These are phyloP conservation scores for Umbelopsis isabellina DNA, from an alignment of 192 early-diverging fungal species.

Conservation along the genomic window DNA sequence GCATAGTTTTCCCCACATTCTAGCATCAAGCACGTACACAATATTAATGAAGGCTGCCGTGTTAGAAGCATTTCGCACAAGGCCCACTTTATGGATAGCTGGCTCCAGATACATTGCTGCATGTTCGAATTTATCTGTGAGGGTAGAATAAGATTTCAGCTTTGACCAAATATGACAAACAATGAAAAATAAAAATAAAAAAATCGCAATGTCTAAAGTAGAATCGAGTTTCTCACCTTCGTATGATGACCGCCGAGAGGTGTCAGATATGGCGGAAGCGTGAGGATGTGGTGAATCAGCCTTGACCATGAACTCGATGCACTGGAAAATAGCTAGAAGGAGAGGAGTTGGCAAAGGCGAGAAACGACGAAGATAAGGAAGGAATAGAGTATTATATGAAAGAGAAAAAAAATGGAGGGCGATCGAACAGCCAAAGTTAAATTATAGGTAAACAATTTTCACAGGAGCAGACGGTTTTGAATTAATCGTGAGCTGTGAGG, in stretches of 20 bases:
- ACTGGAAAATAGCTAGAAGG: background rate
- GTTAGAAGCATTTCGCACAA: slow-evolving; percentile 16
- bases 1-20: no score
- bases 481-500: background rate
- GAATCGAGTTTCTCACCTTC: background rate
- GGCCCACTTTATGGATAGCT: background rate
- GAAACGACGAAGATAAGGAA: background rate
- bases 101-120: slow-evolving; percentile 14
- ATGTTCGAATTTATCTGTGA: slow-evolving; percentile 12
- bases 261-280: background rate
- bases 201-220: no score
- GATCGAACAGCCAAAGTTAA: background rate
- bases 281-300: background rate
- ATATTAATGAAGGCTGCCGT: slow-evolving; percentile 11
- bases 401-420: background rate
- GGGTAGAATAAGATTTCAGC: background rate
- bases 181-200: no score
- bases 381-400: background rate
- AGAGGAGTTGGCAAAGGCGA: background rate
- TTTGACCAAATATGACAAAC: no score
- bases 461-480: background rate
- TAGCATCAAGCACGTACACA: background rate
- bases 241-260: background rate
- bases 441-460: background rate
- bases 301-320: slow-evolving; percentile 5